Base-by-base conservation (phyloP, 2,329 filamentous ascomycete species). In the Penicillium brasilianum region DNA sequence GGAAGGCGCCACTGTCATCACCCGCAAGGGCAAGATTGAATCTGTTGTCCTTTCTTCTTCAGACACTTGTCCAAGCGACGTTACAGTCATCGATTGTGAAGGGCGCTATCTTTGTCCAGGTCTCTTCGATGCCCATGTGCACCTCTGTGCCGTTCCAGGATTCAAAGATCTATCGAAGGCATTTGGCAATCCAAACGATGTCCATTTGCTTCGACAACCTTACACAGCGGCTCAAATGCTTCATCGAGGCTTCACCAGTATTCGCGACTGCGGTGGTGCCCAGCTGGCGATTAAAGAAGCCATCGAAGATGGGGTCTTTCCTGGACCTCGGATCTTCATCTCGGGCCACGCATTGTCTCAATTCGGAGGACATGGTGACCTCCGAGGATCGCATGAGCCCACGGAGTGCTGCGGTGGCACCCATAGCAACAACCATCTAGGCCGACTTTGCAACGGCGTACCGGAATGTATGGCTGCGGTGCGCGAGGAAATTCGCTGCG, bases 241-340 rank as follows among this genome's bases (percentile, higher is more conserved):
- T 0, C 72, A 75, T 46, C 80, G 85, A 13, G 86, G 87, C 0
- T 88, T 87, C 74, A 88, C 86, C 1, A 84, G 78, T 5, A 79
- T 85, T 1, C 81, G 87, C 11, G 86, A 88, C 68, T 85, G 82
- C 36, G 86, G 85, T 2, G 86, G 86, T 7, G 85, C 85, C 0
- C 77, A 79, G 1, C 72, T 83, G 0, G 83, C 85, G 2, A 74
- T 88, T 16, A 73, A 73, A 55, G 66, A 74, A 50, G 66, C 69
- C 1, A 78, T 88, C n/a, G 79, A 77, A 1, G 84, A 88, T 30
- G 81, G 81, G 9, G 78, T 87, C 0, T 81, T 84, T 50, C 80
- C 81, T 2, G 86, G 85, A 0, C 86, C 85, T 0, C 73, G 84
- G 8, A 65, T 87, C 1, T 85, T 86, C 67, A 83, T 85, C 25